Conservation (phyloP, 352 stramenopile species). For the Elongisporangium senticosum region DNA sequence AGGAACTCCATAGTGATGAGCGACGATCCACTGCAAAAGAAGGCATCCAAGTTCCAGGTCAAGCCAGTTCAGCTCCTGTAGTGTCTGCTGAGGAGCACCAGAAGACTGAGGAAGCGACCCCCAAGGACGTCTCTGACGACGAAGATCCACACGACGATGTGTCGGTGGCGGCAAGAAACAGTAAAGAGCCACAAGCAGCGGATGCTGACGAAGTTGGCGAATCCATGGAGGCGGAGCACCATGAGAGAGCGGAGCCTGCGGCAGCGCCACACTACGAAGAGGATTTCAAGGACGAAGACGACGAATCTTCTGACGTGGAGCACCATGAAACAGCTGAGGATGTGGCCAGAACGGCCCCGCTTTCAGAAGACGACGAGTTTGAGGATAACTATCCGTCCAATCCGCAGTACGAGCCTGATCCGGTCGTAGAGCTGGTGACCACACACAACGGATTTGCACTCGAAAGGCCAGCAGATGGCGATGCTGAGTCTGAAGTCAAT, state of each 20-base stretch:
- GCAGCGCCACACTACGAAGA: not conserved
- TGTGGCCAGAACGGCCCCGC: not conserved
- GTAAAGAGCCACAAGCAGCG: not conserved
- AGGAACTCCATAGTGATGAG: not conserved
- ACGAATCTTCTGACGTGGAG: not conserved
- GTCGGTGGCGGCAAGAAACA: not conserved
- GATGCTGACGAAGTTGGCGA: not conserved
- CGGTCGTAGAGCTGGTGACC: too few relatives aligned
- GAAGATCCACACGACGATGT: not conserved
- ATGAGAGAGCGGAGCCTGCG: not conserved
- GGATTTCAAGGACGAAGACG: not conserved
- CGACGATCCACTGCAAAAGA: too few relatives aligned
- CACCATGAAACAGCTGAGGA: not conserved
- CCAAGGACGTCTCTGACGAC: not conserved
- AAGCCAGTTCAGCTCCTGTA: not conserved
- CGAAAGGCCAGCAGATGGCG: not conserved
- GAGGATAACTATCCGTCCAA: slow-evolving; percentile 8
- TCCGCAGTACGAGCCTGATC: not conserved
- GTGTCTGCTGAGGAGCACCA: not conserved
- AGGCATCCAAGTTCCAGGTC: not conserved
- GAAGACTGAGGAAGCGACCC: not conserved
- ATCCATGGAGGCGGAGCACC: not conserved
- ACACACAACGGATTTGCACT: too few relatives aligned
- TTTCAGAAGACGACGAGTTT: slow-evolving; percentile 30
- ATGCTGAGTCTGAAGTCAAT: not conserved